A percentile compares a stretch with the other conserved stretches of the same genome.
These are phyloP conservation scores for Clarireedia paspali DNA, from an alignment of 2,329 filamentous ascomycete genomes.

Conservation along the genomic window DNA sequence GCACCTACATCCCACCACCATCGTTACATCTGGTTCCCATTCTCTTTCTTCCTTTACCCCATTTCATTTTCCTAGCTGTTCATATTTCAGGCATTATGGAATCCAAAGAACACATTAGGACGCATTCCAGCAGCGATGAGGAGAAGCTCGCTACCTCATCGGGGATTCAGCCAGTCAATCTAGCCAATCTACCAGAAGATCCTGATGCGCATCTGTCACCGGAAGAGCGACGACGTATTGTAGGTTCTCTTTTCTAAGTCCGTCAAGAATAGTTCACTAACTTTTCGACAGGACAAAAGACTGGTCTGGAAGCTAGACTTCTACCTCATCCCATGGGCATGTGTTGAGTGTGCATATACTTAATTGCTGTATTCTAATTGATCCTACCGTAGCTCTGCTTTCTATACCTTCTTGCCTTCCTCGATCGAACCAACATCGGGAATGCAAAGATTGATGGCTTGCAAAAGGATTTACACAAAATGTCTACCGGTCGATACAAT, in stretches of 20 bases:
- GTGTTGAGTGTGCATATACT: conserved; percentile 2
- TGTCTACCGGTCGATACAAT: conserved; percentile 64
- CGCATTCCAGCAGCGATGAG: conserved; percentile 4
- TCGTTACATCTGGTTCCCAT: too few species aligned
- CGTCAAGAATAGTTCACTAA: background rate
- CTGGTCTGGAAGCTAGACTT: conserved; percentile 55
- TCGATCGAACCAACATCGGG: conserved; percentile 74
- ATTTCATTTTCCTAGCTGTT: background rate
- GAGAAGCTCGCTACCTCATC: conserved; percentile 2
- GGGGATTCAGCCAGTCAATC: background rate
- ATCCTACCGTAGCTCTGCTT: conserved; percentile 48
- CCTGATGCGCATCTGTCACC: conserved; percentile 58
- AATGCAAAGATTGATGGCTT: conserved; percentile 59
- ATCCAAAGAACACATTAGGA: background rate
- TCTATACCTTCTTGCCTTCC: conserved; percentile 67
- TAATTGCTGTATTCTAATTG: conserved; percentile 34
- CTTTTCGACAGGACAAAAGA: conserved; percentile 46
- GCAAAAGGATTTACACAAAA: conserved; percentile 49
- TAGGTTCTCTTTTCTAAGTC: conserved; percentile 33
- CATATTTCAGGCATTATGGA: conserved; percentile 2
- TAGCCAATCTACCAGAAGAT: conserved; percentile 31
- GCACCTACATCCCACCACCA: too few species aligned
- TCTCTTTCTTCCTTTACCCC: background rate
- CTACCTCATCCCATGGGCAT: conserved; percentile 51
- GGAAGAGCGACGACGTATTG: conserved; percentile 53